Evolutionary conservation across 2,329 filamentous ascomycete genomes (phyloP), one percentile per base, ranked within the genome.

Genomic region (Hirsutella rhossiliensis): DNA sequence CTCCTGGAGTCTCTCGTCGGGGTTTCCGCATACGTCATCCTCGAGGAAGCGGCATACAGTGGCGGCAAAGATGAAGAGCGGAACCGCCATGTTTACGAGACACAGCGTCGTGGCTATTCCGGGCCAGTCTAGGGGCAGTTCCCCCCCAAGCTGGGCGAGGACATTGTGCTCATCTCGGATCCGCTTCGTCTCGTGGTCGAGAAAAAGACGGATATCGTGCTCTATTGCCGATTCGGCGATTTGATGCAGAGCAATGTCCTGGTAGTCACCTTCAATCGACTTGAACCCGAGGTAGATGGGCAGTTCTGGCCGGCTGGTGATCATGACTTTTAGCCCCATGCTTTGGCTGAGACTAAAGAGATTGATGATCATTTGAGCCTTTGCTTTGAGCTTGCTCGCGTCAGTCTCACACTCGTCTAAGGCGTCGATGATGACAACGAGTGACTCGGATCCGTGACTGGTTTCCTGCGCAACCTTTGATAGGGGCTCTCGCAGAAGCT

Each of bases 271-370:
- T 3, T 50, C 38, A 9, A 63, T 53, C 5, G 50, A 11, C 0
- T 44, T 44, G 34, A 72, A 69, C 0, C 62, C 60, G 11, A 63
- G 49, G 0, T 61, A 58, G 19, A 69, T 57, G 0, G 59, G 57
- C 1, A 65, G 43, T 18, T 71, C 62, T 0, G 67, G 67, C 12
- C 67, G 55, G 38, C 66, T 71, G 0, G 67, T 71, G 0, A 71
- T 17, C 23, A 71, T 66, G 2, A 65, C 43, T 40, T 54, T 58
- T 7, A 67, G 38, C 6, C 38, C n/a, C 11, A 40, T 13, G 5
- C 11, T 11, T n/a, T 31, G 11, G 8, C 13, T 23, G 40, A 20
- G 27, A 11, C 47, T 43, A 1, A 37, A 12, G 5, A 41, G 40
- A 11, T 54, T 51, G 13, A 68, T 50, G 1, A 68, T 49, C 9